Base-by-base conservation (phyloP, 441 rosid species). In the Pelargonium australe region DNA sequence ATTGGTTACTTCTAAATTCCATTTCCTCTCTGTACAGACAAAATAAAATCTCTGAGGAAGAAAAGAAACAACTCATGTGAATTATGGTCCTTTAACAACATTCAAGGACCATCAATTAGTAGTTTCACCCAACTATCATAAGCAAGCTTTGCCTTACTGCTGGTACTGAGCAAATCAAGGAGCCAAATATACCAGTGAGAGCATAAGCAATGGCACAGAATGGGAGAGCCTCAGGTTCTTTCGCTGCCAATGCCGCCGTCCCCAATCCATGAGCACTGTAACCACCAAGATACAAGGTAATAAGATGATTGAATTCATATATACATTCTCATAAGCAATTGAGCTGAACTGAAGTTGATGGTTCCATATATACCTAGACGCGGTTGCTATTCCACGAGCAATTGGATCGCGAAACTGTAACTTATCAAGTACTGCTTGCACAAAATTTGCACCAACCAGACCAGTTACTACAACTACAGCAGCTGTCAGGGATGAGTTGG, bases 161-260 rank as follows among this genome's bases (percentile, higher is more conserved):
- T 1, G 96, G 98, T 40, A 91, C 82, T 13, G 97, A 88, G 84
- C 97, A 94, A 44, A 91, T 37, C 79, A 94, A 65, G 0, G 97
- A 89, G 57, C 97, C 99, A 14, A 94, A 89, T 51, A 94, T 89
- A 68, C 97, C 99, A 0, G 99, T 88, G 12, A 94, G 97, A 47
- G 89, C 98, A 81, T 94, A 94, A 12, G 97, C 98, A 63, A 94
- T 91, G 76, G 96, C 96, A 53, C 98, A 89, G 72, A 91, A 94
- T 19, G 99, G 97, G 64, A 94, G 97, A 47, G 99, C 99, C 73
- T 87, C 99, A 2, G 96, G 99, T 76, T 94, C 99, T 83, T 91
- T 94, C 2, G 95, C 97, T 7, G 99, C 89, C 79, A 91, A 78
- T 58, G 99, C 96, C 61, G 96, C 97, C 70, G 97, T 94, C 82